Conservation (phyloP, 345 rosid species). For the Crucihimalaya himalaica region DNA sequence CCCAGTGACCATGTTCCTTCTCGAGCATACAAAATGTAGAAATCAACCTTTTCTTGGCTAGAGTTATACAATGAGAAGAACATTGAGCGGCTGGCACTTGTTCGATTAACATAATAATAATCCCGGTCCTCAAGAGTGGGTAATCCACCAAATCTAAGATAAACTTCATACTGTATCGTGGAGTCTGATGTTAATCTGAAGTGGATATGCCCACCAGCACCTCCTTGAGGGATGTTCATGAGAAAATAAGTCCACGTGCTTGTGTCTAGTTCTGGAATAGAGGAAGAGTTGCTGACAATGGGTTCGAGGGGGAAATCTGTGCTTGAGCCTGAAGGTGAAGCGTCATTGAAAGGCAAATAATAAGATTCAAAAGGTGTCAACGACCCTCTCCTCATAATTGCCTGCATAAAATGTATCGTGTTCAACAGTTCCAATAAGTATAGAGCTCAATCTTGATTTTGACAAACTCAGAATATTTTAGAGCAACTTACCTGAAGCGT, state of each 20-base stretch:
- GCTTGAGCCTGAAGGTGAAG: constrained; percentile 56
- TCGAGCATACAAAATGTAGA: constrained; percentile 76
- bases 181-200: constrained; percentile 58
- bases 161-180: constrained; percentile 63
- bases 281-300: constrained; percentile 66
- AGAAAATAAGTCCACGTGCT: constrained; percentile 79
- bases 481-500: constrained; percentile 61
- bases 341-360: constrained; percentile 65
- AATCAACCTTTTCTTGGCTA: constrained; percentile 73
- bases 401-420: constrained; percentile 52
- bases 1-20: constrained; percentile 95
- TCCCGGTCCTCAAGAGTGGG: constrained; percentile 76
- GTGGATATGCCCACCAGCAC: constrained; percentile 92
- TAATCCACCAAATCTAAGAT: constrained; percentile 74
- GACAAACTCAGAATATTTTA: constrained; percentile 6
- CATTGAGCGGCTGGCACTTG: constrained; percentile 60
- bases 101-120: constrained; percentile 71
- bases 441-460: constrained; percentile 22
- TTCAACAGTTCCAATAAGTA: constrained; percentile 10
- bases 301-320: constrained; percentile 65
- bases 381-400: constrained; percentile 65
- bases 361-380: constrained; percentile 68
- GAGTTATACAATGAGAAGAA: constrained; percentile 70
- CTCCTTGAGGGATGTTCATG: constrained; percentile 76
- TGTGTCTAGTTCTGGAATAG: constrained; percentile 44